These are phyloP conservation scores for Fraxinus ornus DNA, from an alignment of 305 asterid species.

Conservation along the genomic window DNA sequence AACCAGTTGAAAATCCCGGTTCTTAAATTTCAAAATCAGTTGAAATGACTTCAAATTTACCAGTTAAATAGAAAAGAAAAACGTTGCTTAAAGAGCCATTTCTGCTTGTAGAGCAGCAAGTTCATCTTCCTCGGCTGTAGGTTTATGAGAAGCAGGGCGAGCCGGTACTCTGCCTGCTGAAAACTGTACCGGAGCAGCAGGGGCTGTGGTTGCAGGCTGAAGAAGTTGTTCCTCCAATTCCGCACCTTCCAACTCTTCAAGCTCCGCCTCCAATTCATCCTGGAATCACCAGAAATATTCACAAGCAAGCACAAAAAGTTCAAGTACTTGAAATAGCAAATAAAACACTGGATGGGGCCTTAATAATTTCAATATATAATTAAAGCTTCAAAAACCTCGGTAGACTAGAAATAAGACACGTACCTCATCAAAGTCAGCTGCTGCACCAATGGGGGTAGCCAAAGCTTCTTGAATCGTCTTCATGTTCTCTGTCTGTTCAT, in stretches of 20 bases:
- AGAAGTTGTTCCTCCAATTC: conserved; percentile 64
- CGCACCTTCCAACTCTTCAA: conserved; percentile 65
- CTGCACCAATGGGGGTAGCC: conserved; percentile 56
- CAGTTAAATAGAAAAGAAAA: no score
- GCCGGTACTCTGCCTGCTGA: conserved; percentile 42
- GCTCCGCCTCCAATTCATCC: conserved; percentile 78
- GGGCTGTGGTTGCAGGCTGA: conserved; percentile 54
- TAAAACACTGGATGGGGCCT: background rate
- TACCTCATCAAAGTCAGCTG: conserved; percentile 73
- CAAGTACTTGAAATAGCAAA: background rate
- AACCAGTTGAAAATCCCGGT: conserved; percentile 7
- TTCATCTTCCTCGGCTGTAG: conserved; percentile 55
- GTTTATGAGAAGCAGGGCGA: conserved; percentile 39
- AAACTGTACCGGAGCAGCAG: conserved; percentile 33
- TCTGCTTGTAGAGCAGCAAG: conserved; percentile 68
- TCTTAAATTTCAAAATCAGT: background rate
- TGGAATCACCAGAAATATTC: conserved; percentile 18
- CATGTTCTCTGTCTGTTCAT: conserved; percentile 73
- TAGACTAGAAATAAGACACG: background rate
- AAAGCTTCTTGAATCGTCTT: conserved; percentile 68
- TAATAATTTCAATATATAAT: background rate
- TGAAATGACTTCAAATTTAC: background rate
- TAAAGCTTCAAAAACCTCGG: background rate
- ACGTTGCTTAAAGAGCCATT: conserved; percentile 51
- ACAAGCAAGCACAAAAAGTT: background rate